Evolutionary conservation across 2,329 filamentous ascomycete species (phyloP), one percentile per base, ranked within the genome.

Genomic region (Xylariaceae sp.): DNA sequence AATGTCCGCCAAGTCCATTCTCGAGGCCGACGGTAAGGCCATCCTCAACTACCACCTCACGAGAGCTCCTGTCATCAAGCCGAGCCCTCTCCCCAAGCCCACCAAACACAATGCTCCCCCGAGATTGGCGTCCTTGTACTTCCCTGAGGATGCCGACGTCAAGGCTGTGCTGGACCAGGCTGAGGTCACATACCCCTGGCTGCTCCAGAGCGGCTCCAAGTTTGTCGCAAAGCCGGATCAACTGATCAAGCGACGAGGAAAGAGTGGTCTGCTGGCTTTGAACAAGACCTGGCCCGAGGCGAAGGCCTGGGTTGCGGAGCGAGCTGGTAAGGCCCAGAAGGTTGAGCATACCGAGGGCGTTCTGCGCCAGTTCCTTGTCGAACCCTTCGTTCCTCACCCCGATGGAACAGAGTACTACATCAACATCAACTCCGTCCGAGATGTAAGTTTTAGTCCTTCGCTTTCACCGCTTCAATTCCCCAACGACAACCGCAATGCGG

Each of bases 21-120:
- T 87, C 79, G 93, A 98, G 80, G 91, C 91, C 79, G 93, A 98
- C 77, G 93, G 93, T 82, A 98, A 98, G 87, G 93, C 93, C 81
- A 97, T 98, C 78, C 81, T 98, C 81, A 97, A 96, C 87, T 98
- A 97, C 81, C 93, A 97, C 79, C 89, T 98, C 73, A 97, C 93
- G 61, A 87, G 93, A 67, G 89, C 93, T 58, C 85, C 89, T 55
- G 86, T 95, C 69, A 95, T 98, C 82, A 97, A 96, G 86, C 87
- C 91, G 56, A 91, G 89, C 64, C 89, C 93, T 72, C 89, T 97
- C 43, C 88, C 90, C 57, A 67, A 79, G 55, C 78, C 87, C 52
- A 71, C 86, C 53, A 93, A 81, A 68, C 93, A 98, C 83, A 97
- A 97, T 76, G 75, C 93, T 57, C 84, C 93, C 49, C 75, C 90